Evolutionary conservation across 2,329 filamentous ascomycete genomes (phyloP).

Genomic region (Microsporum ferrugineum): DNA sequence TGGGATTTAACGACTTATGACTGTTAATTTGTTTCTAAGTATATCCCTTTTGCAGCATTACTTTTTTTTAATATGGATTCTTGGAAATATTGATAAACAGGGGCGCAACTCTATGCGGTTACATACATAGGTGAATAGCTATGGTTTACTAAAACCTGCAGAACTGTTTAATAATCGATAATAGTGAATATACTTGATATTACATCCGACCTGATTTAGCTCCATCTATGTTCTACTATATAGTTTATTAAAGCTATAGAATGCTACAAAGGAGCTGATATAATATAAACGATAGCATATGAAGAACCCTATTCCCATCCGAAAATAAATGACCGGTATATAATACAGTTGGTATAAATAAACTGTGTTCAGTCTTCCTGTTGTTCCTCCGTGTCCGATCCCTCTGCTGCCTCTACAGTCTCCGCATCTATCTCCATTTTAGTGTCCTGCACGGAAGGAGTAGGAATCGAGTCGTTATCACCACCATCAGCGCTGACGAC

Average conservation of each 20-base stretch:
- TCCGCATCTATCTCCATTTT: conserved; percentile 7
- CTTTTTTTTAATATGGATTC: background rate
- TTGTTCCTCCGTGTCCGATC: conserved; percentile 4
- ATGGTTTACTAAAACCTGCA: background rate
- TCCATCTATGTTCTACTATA: background rate
- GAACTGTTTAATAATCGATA: background rate
- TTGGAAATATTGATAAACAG: background rate
- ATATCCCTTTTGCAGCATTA: background rate
- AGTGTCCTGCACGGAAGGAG: conserved; percentile 9
- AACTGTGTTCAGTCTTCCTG: background rate
- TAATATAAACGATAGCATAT: background rate
- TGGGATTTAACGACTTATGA: background rate
- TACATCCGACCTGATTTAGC: no score
- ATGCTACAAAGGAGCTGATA: background rate
- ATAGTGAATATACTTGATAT: background rate
- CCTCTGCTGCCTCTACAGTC: background rate
- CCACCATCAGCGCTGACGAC: conserved; percentile 12
- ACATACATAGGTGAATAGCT: background rate
- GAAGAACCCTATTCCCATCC: background rate
- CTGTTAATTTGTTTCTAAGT: background rate
- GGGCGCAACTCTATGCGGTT: background rate
- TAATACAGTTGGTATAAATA: background rate
- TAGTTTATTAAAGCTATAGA: background rate
- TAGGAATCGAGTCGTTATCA: conserved; percentile 10
- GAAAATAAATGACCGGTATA: background rate